Percentiles rank a stretch among this genome's conserved stretches.
Evolutionary conservation across 2,329 filamentous ascomycete species (phyloP).

Genomic region (Fusarium guadeloupense): DNA sequence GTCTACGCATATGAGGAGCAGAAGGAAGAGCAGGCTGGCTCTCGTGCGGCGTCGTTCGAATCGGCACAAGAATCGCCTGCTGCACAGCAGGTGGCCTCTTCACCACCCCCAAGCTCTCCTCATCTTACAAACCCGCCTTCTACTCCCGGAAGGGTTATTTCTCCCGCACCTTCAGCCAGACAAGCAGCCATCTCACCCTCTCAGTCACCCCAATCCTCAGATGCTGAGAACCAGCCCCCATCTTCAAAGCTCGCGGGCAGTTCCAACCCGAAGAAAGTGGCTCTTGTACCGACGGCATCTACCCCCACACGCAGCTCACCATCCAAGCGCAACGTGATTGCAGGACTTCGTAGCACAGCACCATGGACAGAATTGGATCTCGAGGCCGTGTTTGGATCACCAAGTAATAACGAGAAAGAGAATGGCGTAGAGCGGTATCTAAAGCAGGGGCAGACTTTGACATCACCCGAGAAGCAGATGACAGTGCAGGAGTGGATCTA

Average conservation of each 20-base stretch:
- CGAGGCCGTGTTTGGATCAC: constrained; percentile 71
- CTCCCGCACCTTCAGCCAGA: constrained; percentile 59
- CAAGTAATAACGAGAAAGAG: constrained; percentile 59
- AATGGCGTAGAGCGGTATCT: constrained; percentile 61
- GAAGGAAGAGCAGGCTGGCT: constrained; percentile 18
- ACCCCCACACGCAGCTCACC: constrained; percentile 66
- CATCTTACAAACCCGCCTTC: constrained; percentile 48
- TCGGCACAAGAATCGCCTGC: constrained; percentile 28
- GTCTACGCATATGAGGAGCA: constrained; percentile 20
- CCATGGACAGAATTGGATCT: constrained; percentile 81
- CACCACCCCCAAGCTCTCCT: constrained; percentile 27
- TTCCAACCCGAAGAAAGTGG: constrained; percentile 56
- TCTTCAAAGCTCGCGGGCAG: constrained; percentile 68
- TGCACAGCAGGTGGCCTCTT: constrained; percentile 22
- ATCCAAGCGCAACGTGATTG: constrained; percentile 67
- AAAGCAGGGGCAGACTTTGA: constrained; percentile 68
- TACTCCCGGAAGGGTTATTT: constrained; percentile 55
- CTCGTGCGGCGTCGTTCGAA: constrained; percentile 33
- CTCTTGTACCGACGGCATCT: constrained; percentile 56
- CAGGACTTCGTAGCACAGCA: constrained; percentile 63
- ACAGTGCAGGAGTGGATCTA: constrained; percentile 93
- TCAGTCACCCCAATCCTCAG: constrained; percentile 77
- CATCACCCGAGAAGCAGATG: constrained; percentile 84
- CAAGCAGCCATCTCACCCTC: constrained; percentile 69
- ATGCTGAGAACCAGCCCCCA: constrained; percentile 82